Evolutionary conservation across 768 basidiomycete genomes (phyloP).

Genomic region (Infundibulicybe gibba): DNA sequence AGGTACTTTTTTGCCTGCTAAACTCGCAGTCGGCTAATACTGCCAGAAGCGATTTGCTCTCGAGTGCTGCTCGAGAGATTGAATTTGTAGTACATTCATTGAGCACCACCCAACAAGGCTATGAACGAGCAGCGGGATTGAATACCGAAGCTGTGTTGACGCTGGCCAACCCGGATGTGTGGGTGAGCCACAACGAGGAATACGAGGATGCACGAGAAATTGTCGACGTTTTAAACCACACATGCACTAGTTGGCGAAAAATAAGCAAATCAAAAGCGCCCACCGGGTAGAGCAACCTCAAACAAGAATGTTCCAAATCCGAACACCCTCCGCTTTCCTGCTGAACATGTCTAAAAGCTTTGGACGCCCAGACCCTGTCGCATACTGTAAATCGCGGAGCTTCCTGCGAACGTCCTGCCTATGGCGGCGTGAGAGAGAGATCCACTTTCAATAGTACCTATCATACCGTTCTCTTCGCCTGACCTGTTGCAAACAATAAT

Average conservation of each 20-base stretch:
- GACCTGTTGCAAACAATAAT: constrained; percentile 79
- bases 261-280: no score
- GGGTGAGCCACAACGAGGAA: constrained; percentile 21
- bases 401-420: constrained; percentile 77
- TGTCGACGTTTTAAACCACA: constrained; percentile 24
- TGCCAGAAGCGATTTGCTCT: constrained; percentile 38
- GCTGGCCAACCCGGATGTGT: constrained; percentile 19
- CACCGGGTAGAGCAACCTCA: constrained; percentile 1
- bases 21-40: constrained; percentile 1
- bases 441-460: background rate
- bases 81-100: constrained; percentile 47
- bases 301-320: constrained; percentile 43
- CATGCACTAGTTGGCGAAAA: constrained; percentile 6
- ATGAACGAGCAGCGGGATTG: constrained; percentile 29
- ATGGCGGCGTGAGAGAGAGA: background rate
- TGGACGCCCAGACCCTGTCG: constrained; percentile 44
- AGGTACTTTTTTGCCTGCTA: constrained; percentile 8
- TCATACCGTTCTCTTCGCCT: constrained; percentile 78
- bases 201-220: constrained; percentile 38
- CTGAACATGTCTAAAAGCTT: constrained; percentile 56
- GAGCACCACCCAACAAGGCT: constrained; percentile 49
- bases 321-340: constrained; percentile 54
- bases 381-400: constrained; percentile 65
- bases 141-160: constrained; percentile 30
- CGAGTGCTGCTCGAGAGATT: constrained; percentile 36